Percentiles rank a stretch among this genome's conserved stretches.
Conservation (phyloP, 208 protist species). For the Leishmania turanica region DNA sequence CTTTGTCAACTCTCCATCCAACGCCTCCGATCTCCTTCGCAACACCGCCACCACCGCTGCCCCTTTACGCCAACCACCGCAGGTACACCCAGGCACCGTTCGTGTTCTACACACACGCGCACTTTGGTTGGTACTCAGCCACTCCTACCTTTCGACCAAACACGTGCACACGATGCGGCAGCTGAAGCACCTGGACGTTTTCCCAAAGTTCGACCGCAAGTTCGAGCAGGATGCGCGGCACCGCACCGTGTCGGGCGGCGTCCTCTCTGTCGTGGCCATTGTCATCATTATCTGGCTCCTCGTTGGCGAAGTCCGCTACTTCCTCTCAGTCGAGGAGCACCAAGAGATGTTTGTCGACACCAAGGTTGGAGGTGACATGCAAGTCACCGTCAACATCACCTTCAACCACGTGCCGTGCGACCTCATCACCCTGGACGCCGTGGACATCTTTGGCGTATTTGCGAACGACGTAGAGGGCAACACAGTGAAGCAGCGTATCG, state of each 20-base stretch:
- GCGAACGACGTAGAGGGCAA: constrained; percentile 32
- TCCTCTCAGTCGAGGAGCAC: constrained; percentile 53
- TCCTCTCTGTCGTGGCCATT: constrained; percentile 59
- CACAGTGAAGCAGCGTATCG: constrained; percentile 62
- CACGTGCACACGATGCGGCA: constrained; percentile 24
- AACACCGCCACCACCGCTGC: not conserved
- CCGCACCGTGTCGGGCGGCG: constrained; percentile 47
- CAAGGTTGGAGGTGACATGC: constrained; percentile 58
- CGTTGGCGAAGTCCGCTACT: constrained; percentile 70
- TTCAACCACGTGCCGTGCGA: constrained; percentile 80
- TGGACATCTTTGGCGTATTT: constrained; percentile 73
- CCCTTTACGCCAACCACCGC: not conserved
- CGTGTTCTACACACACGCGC: not conserved
- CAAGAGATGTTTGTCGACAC: constrained; percentile 83
- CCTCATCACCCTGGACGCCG: constrained; percentile 69
- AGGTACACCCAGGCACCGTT: not conserved
- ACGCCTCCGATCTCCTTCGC: not conserved
- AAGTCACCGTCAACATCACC: constrained; percentile 72
- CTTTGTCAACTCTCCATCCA: not conserved
- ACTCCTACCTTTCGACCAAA: not conserved
- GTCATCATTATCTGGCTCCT: constrained; percentile 61
- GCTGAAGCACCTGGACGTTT: constrained; percentile 77
- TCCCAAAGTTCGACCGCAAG: constrained; percentile 89
- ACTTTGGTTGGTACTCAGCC: not conserved
- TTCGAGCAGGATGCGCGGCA: constrained; percentile 81